Percentiles rank a stretch among this genome's conserved stretches.
phyloP scores from a whole-genome alignment of 257 asterid genomes.

The Salvia miltiorrhiza region DNA sequence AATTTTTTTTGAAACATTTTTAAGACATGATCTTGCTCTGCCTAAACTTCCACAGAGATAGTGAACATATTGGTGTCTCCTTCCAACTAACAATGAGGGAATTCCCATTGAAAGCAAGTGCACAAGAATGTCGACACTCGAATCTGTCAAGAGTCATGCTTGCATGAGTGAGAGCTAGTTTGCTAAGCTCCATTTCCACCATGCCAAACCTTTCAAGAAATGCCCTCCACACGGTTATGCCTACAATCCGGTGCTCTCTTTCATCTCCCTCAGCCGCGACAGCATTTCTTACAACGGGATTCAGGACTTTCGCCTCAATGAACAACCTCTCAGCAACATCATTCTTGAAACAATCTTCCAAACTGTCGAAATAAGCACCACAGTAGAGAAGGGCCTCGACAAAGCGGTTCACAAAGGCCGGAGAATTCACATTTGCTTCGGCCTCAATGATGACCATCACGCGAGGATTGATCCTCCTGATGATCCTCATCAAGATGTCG shows the following conservation, averaged over 20 bases:
- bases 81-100: conserved; percentile 45
- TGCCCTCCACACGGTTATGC: conserved; percentile 34
- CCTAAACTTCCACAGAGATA: conserved; percentile 39
- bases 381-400: conserved; percentile 37
- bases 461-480: conserved; percentile 29
- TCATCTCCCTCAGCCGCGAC: conserved; percentile 40
- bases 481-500: conserved; percentile 29
- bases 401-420: conserved; percentile 39
- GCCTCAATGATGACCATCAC: conserved; percentile 35
- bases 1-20: no score
- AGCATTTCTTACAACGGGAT: conserved; percentile 25
- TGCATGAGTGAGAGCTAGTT: conserved; percentile 32
- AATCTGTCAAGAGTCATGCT: conserved; percentile 19
- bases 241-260: conserved; percentile 33
- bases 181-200: conserved; percentile 35
- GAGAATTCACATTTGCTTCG: conserved; percentile 45
- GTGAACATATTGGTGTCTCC: conserved; percentile 36
- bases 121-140: conserved; percentile 33
- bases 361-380: conserved; percentile 36
- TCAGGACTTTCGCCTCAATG: conserved; percentile 22
- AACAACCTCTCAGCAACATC: conserved; percentile 32
- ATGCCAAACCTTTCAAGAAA: conserved; percentile 30
- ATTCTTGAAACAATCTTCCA: conserved; percentile 13
- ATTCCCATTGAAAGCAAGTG: conserved; percentile 27
- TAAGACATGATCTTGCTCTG: not conserved